phyloP scores from a whole-genome alignment of 2,329 filamentous ascomycete species.

The Leptographium galeiforme region DNA sequence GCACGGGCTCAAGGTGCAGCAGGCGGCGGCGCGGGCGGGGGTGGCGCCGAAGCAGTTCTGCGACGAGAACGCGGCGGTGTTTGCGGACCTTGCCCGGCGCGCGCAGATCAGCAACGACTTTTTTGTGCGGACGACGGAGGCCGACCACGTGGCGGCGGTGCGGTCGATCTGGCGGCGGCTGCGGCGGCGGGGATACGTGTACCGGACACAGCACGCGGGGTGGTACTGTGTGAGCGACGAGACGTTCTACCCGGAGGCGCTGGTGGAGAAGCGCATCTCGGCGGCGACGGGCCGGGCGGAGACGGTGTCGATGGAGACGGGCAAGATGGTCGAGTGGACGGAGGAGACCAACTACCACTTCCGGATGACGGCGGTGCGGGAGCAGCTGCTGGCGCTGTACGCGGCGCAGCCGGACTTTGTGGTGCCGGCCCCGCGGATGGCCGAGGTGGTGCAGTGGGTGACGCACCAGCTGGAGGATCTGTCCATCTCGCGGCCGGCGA shows the following conservation, averaged over 20 bases:
- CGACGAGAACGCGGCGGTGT: slow-evolving; percentile 68
- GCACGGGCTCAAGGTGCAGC: slow-evolving; percentile 95
- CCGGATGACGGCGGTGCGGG: slow-evolving; percentile 67
- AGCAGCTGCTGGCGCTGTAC: slow-evolving; percentile 71
- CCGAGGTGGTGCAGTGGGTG: slow-evolving; percentile 68
- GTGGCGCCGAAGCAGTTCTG: slow-evolving; percentile 74
- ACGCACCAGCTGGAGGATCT: slow-evolving; percentile 68
- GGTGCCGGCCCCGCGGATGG: slow-evolving; percentile 57
- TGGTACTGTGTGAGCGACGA: slow-evolving; percentile 98
- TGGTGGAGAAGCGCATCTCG: slow-evolving; percentile 61
- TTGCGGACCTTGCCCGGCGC: slow-evolving; percentile 57
- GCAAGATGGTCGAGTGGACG: slow-evolving; percentile 87
- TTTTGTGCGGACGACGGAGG: slow-evolving; percentile 87
- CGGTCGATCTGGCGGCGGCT: slow-evolving; percentile 81
- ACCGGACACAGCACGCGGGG: slow-evolving; percentile 74
- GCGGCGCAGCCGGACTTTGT: slow-evolving; percentile 65
- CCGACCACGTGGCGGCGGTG: slow-evolving; percentile 69
- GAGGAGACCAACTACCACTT: slow-evolving; percentile 94
- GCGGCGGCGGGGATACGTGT: slow-evolving; percentile 62
- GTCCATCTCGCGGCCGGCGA: slow-evolving; percentile 65
- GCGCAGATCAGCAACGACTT: slow-evolving; percentile 64
- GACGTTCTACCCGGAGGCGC: slow-evolving; percentile 75
- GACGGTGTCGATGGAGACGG: slow-evolving; percentile 75
- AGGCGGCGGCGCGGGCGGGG: slow-evolving; percentile 59
- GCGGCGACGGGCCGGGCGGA: slow-evolving; percentile 71